Base-by-base conservation (phyloP, 331 rosid species). In the Quercus tomentella region DNA sequence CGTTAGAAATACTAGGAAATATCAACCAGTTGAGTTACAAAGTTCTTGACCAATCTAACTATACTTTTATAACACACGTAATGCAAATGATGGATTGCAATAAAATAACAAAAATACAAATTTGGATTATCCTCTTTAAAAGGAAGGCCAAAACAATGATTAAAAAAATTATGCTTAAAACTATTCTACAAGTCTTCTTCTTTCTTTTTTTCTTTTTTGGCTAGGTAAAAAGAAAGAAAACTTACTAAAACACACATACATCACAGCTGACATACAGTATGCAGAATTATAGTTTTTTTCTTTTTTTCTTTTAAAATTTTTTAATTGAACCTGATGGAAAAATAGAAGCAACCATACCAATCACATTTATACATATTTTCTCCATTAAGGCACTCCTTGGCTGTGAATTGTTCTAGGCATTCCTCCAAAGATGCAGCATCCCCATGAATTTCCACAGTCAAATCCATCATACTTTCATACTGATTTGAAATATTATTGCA, bases 361-460 rank as follows among this genome's bases (percentile, higher is more conserved):
- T 96, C 99, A 41, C 99, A 96, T 88, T 92, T 96, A 84, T 96
- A 96, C 98, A 81, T 92, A 82, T 96, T 96, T 11, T 96, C 99
- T 30, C 98, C 99, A 61, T 93, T 89, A 82, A 96, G 98, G 77
- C 90, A 85, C 86, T 96, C 99, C 83, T 83, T 83, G 82, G 28
- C 89, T 21, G 99, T 96, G 82, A 91, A 93, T 84, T 93, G 99
- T 73, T 92, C 92, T 28, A 96, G 93, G 86, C 99, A 96, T 86
- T 93, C 97, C 88, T 93, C 98, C 80, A 96, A 84, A 62, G 97
- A 96, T 73, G 87, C 85, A 81, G 97, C 98, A 82, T 93, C 94
- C 74, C 99, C 99, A 28, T 96, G 98, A 82, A 96, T 96, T 80
- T 96, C 99, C 75, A 96, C 99, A 18, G 98, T 92, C 84, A 96